Percentiles rank a stretch among this genome's conserved stretches.
These are phyloP conservation scores for Aureobasidium sp. DNA, from an alignment of 2,329 filamentous ascomycete genomes.

Conservation along the genomic window DNA sequence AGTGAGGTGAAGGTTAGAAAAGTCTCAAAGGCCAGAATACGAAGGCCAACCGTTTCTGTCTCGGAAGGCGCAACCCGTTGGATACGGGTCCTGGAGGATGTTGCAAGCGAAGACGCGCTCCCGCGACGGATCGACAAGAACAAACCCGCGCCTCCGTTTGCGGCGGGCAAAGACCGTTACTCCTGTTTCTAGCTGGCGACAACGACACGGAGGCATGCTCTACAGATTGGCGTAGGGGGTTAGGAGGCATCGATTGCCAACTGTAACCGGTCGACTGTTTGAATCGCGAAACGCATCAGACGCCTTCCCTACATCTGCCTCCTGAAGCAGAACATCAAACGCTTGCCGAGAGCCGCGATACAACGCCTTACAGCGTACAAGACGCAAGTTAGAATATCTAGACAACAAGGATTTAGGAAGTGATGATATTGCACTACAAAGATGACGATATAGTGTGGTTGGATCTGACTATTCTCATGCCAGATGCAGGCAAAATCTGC, in stretches of 20 bases:
- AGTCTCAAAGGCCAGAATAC: constrained; percentile 3
- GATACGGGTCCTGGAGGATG: not conserved
- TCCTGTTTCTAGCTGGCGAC: not conserved
- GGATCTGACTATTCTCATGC: not conserved
- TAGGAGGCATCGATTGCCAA: not conserved
- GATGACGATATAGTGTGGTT: not conserved
- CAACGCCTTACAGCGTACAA: not conserved
- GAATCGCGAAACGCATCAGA: not conserved
- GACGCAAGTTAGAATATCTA: not conserved
- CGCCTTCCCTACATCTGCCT: not conserved
- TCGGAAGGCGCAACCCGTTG: constrained; percentile 7
- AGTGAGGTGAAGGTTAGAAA: not conserved
- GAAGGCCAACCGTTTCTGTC: not conserved
- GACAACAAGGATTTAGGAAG: not conserved
- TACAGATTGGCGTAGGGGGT: not conserved
- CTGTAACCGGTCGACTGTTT: not conserved
- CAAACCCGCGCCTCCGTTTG: not conserved
- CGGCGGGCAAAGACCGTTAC: not conserved
- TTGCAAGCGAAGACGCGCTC: not conserved
- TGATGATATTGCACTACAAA: not conserved
- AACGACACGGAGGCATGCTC: not conserved
- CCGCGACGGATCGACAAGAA: constrained; percentile 5
- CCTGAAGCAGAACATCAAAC: not conserved
- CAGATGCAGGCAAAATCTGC: not conserved
- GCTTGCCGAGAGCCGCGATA: not conserved